These are phyloP conservation scores for Talaromyces piceae DNA, from an alignment of 2,329 filamentous ascomycete species.

Conservation along the genomic window DNA sequence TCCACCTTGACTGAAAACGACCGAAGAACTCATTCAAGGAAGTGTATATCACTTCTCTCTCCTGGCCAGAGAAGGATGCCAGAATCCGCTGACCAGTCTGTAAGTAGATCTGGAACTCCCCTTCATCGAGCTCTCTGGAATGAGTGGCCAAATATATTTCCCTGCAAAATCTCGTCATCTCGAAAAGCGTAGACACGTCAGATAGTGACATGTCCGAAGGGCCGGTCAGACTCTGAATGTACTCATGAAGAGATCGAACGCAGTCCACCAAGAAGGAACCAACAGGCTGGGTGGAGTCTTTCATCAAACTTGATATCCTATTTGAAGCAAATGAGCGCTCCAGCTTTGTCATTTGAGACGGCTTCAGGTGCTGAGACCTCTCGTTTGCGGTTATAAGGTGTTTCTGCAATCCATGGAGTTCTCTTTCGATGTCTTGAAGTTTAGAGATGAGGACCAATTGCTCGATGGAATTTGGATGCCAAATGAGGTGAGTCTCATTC, in stretches of 20 bases:
- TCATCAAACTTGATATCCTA: constrained; percentile 34
- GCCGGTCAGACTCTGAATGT: constrained; percentile 24
- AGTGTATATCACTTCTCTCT: constrained; percentile 18
- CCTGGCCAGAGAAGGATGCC: constrained; percentile 26
- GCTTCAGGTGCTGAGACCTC: constrained; percentile 28
- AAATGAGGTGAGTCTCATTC: constrained; percentile 28
- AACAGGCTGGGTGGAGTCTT: constrained; percentile 35
- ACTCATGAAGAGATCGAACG: constrained; percentile 28
- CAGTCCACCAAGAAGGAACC: constrained; percentile 31
- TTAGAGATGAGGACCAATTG: constrained; percentile 22
- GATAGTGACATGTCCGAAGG: constrained; percentile 19
- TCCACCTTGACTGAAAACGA: constrained; percentile 63
- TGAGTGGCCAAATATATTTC: constrained; percentile 41
- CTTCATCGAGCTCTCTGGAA: constrained; percentile 42
- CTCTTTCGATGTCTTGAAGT: constrained; percentile 31
- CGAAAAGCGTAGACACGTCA: constrained; percentile 20
- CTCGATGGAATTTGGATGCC: constrained; percentile 18
- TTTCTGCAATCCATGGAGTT: constrained; percentile 28
- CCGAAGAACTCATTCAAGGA: constrained; percentile 30
- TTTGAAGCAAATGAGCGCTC: constrained; percentile 35
- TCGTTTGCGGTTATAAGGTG: constrained; percentile 24
- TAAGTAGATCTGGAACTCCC: constrained; percentile 49
- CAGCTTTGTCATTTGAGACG: constrained; percentile 35
- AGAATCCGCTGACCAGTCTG: constrained; percentile 30
- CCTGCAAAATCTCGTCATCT: constrained; percentile 40